Base-by-base conservation (phyloP, 139 green algal genomes). In the Zygnema circumcarinatum region DNA sequence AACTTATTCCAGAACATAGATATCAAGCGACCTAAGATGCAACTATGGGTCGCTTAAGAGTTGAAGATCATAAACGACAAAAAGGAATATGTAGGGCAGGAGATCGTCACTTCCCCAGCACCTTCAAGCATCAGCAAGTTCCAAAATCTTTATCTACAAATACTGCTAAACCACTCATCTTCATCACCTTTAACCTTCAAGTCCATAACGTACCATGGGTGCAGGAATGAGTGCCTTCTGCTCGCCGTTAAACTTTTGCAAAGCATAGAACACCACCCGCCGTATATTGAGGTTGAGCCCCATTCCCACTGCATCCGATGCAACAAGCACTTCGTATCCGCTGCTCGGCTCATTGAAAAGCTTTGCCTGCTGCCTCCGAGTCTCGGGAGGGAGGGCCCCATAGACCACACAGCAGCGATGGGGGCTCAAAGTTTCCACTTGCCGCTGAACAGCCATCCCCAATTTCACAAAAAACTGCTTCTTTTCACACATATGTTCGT, bases 251-350 rank as follows among this genome's bases (percentile, higher is more conserved):
- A 92, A 95, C 84, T 98, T 98, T 39, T 88, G 40, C 62, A 98
- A 72, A 0, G 89, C 92, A 78, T 93, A 93, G 87, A 99, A 98
- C 53, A 98, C 92, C 54, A 98, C 90, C 35, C 96, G 92, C 1
- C 93, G 81, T 39, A 99, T 98, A 93, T 97, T 98, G 56, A 99
- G 94, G 92, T 99, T 99, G 39, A 99, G 91, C 1, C 97, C 97
- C 96, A 99, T 98, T 2, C 97, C 97, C 29, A 99, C 94, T 1
- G 97, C 97, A 85, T 99, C 97, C 3, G 54, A 87, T 20, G 97
- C 97, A 36, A 98, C 94, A 79, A 99, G 88, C 56, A 99, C 94
- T 40, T 93, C 86, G 82, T 94, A 96, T 0, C 88, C 93, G 56
- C 67, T 94, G 74, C 92, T 86, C 25, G 90, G 85, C 73, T 97